Evolutionary conservation across 495 filamentous ascomycete genomes (phyloP), one percentile per base, ranked within the genome.

Genomic region (Clavariopsis aquatica): DNA sequence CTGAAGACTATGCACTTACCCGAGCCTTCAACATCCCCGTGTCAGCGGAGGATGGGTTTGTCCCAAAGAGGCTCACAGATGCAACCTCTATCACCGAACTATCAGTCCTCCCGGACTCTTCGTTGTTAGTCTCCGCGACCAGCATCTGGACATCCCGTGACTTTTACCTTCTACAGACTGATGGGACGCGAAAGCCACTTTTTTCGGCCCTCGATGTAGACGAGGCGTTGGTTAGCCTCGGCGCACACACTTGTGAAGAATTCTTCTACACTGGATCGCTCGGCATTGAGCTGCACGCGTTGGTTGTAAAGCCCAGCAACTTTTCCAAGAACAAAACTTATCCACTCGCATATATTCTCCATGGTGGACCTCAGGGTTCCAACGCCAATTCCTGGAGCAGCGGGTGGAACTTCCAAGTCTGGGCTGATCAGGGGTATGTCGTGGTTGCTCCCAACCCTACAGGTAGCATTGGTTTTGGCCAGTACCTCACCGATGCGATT

Each of bases 381-480:
- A 82, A 79, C 77, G 67, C 57, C 17, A 76, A 84, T 68, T 76
- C 72, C 20, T 85, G 82, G 82, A 78, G 74, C 57, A 79, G 71
- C 6, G 71, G 80, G 1, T 84, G 80, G 79, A 84, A 83, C 64
- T 74, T 72, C 29, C 80, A 80, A 57, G 77, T 81, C 52, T 83
- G 78, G 60, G 82, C 82, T 17, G 82, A 85, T 56, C 81, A 85
- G 70, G 82, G 82, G 45, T 85, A 84, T 62, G 77, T 85, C 46
- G 82, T 84, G 23, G 73, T 84, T 51, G 77, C 77, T 1, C 81
- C 82, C 0, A 85, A 85, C 62, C 78, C 79, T 0, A 83, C 82
- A 10, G 82, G 81, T 29, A 78, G 74, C 59, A 78, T 79, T 47
- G 81, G 81, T 1, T 85, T 78, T 65, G 81, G 82, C 6, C 75